Evolutionary conservation across 805 yeast species (phyloP).

Genomic region (Lipomyces sp.): DNA sequence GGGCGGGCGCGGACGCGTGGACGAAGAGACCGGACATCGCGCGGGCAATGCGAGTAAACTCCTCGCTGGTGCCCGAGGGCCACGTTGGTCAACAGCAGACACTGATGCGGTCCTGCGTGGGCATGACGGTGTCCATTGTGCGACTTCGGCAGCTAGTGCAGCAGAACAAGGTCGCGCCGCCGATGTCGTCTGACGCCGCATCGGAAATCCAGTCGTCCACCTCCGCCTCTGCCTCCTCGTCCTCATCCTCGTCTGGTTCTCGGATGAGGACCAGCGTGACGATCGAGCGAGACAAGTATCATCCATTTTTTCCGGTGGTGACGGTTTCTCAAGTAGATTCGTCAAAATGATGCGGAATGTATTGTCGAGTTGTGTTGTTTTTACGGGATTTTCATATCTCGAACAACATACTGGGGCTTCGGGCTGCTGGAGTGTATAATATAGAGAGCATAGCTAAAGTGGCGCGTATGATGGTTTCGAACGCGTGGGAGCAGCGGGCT

Average conservation of each 20-base stretch:
- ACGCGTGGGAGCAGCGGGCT: too few species aligned
- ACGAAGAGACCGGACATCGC: not conserved
- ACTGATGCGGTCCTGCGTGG: slow-evolving; percentile 15
- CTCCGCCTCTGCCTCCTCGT: too few species aligned
- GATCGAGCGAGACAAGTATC: slow-evolving; percentile 41
- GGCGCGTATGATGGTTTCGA: too few species aligned
- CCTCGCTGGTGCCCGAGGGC: slow-evolving; percentile 1
- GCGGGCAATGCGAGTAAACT: slow-evolving; percentile 6
- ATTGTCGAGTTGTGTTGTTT: too few species aligned
- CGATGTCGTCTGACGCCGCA: too few species aligned
- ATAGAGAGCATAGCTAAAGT: too few species aligned
- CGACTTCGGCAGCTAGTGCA: slow-evolving; percentile 2
- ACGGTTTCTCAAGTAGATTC: slow-evolving; percentile 5
- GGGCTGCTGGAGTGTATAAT: too few species aligned
- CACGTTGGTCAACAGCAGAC: not conserved
- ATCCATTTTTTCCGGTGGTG: slow-evolving; percentile 48
- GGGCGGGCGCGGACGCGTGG: slow-evolving; percentile 3
- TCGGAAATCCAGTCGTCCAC: too few species aligned
- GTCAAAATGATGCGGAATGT: too few species aligned
- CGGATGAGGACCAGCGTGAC: slow-evolving; percentile 25
- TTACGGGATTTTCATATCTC: too few species aligned
- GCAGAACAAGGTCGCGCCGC: not conserved
- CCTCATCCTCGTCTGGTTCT: too few species aligned
- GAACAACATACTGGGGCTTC: too few species aligned
- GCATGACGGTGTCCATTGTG: slow-evolving; percentile 14